A percentile compares a stretch with the other conserved stretches of the same genome.
Conservation (phyloP, 2,329 filamentous ascomycete species). For the Penicillium palitans region DNA sequence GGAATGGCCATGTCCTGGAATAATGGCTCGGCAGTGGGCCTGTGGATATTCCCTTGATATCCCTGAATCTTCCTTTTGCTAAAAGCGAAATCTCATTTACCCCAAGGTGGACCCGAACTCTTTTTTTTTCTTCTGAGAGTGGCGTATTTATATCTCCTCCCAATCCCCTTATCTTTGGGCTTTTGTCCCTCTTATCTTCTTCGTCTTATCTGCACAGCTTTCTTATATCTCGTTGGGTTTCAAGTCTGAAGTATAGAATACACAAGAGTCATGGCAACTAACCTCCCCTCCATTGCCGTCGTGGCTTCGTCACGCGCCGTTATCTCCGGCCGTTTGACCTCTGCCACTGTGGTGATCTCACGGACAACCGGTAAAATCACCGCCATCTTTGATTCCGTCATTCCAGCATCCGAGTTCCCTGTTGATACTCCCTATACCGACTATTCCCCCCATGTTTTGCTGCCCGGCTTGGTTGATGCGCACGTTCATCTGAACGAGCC, state of each 20-base stretch:
- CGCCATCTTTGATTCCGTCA: conserved; percentile 68
- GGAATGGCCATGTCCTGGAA: no score
- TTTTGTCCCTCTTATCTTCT: neutral
- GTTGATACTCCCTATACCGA: conserved; percentile 72
- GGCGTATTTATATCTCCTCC: conserved; percentile 5
- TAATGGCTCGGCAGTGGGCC: neutral
- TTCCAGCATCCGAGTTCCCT: conserved; percentile 76
- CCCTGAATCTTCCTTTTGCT: neutral
- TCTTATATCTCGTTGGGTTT: neutral
- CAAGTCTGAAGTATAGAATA: neutral
- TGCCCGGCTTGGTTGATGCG: conserved; percentile 91
- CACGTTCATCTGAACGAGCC: conserved; percentile 98
- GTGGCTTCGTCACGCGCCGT: conserved; percentile 83
- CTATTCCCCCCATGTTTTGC: conserved; percentile 78
- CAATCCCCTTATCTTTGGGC: neutral
- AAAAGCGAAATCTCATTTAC: neutral
- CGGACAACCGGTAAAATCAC: conserved; percentile 79
- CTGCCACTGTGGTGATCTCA: conserved; percentile 81
- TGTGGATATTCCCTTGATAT: neutral
- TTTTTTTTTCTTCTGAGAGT: neutral
- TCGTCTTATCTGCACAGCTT: neutral
- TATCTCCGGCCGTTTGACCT: conserved; percentile 71
- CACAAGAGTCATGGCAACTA: conserved; percentile 21
- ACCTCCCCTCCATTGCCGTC: conserved; percentile 62
- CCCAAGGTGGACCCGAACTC: neutral